These are phyloP conservation scores for Solanum chiquidenum DNA, from an alignment of 257 asterid genomes.

Conservation along the genomic window DNA sequence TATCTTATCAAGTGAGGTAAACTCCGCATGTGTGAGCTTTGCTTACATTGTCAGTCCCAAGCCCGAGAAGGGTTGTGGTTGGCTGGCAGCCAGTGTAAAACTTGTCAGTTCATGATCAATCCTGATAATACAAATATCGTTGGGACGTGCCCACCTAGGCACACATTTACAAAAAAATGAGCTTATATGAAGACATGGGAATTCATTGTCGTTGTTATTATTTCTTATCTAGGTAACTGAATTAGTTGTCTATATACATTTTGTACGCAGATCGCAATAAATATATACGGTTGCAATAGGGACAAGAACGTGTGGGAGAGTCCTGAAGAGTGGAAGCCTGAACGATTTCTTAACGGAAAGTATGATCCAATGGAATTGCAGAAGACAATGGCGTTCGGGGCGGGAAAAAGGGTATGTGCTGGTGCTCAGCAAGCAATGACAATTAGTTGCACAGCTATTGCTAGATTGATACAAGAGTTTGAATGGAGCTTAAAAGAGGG, in stretches of 20 bases:
- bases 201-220: background rate
- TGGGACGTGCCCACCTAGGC: background rate
- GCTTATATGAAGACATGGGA: background rate
- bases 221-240: background rate
- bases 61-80: background rate
- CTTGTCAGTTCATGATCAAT: background rate
- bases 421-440: constrained; percentile 84
- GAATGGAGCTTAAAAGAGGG: constrained; percentile 60
- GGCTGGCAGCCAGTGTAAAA: background rate
- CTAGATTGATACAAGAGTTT: constrained; percentile 74
- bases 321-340: constrained; percentile 72
- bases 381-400: constrained; percentile 81
- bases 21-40: background rate
- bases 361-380: constrained; percentile 41
- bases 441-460: constrained; percentile 54
- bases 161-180: background rate
- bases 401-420: constrained; percentile 70
- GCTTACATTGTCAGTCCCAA: background rate
- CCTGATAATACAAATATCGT: background rate
- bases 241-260: background rate
- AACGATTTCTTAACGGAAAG: constrained; percentile 46
- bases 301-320: constrained; percentile 57
- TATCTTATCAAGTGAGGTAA: background rate
- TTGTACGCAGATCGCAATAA: constrained; percentile 59
- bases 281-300: constrained; percentile 80